Evolutionary conservation across 495 filamentous ascomycete species (phyloP), one percentile per base, ranked within the genome.

Genomic region (Penicillium atrosanguineum): DNA sequence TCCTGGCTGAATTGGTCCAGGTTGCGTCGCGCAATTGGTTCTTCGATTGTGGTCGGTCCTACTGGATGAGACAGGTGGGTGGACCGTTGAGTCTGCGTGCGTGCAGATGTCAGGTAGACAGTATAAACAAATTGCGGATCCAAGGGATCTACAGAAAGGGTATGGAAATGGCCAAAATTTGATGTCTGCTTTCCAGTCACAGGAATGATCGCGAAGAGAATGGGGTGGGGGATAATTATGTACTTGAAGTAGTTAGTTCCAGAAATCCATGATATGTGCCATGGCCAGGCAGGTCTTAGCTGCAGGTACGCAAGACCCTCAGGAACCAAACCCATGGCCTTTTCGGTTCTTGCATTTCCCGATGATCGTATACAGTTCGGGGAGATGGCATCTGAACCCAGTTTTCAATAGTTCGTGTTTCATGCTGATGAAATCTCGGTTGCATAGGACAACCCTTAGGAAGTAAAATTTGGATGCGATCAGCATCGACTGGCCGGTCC

Each of bases 11-110:
- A 34, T 51, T 73, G 43, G 65, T 73, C 14, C 63, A 59, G 41
- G 67, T 71, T 8, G 68, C 59, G 12, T 67, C 64, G 6, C 60
- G 70, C 3, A 67, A 73, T 36, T 73, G 70, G 70, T 4, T 68
- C 12, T 73, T 73, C 55, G 67, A 73, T 34, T 73, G 70, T 44
- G 64, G 69, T 11, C 56, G 66, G 36, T 70, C 68, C 16, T 72
- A 70, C 44, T 72, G 69, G 69, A 31, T 72, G 38, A 68, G 64
- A 37, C 64, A 68, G 29, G 50, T 69, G 0, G 60, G 66, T 4
- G 69, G 69, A 0, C 64, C 68, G 6, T 56, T 72, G 53, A 70
- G 66, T 47, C 53, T 72, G 11, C 50, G 53, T 12, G 52, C 52
- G 8, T 66, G 64, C 50, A 63, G 61, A 31, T 48, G 55, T 26